phyloP scores from a whole-genome alignment of 2,329 filamentous ascomycete species.

The Cyanodermella asteris region DNA sequence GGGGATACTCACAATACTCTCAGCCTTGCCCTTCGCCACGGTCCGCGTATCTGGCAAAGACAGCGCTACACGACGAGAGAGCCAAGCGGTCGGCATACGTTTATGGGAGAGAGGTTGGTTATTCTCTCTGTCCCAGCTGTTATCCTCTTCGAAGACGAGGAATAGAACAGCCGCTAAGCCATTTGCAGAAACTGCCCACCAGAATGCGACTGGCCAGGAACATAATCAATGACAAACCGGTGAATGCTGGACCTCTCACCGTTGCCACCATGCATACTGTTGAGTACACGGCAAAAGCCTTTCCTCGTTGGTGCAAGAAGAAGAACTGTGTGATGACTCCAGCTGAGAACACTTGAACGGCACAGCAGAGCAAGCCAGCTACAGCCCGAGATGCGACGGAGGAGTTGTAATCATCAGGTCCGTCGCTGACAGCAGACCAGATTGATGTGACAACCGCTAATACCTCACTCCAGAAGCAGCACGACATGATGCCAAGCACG shows the following conservation, averaged over 20 bases:
- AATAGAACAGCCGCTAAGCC: slow-evolving; percentile 13
- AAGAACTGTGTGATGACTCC: slow-evolving; percentile 9
- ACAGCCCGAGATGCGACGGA: slow-evolving; percentile 9
- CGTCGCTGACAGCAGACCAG: slow-evolving; percentile 11
- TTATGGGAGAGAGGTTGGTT: slow-evolving; percentile 5
- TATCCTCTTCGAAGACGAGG: slow-evolving; percentile 20
- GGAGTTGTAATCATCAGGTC: slow-evolving; percentile 7
- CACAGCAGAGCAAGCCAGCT: slow-evolving; percentile 6
- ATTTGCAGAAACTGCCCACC: slow-evolving; percentile 19
- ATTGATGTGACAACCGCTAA: slow-evolving; percentile 7
- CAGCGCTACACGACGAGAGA: slow-evolving; percentile 11
- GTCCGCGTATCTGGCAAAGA: slow-evolving; percentile 12
- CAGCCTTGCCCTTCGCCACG: slow-evolving; percentile 3
- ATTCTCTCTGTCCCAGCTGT: slow-evolving; percentile 14
- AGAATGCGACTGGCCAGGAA: slow-evolving; percentile 19
- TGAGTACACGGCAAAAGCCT: slow-evolving; percentile 8
- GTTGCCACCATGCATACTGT: slow-evolving; percentile 11
- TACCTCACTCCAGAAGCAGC: slow-evolving; percentile 10
- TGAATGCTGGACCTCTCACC: slow-evolving; percentile 18
- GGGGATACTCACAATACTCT: slow-evolving; percentile 2
- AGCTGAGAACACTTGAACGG: slow-evolving; percentile 6
- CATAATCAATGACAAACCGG: slow-evolving; percentile 18
- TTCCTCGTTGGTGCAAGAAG: slow-evolving; percentile 10
- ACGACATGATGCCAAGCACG: slow-evolving; percentile 7
- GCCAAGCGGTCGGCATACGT: slow-evolving; percentile 6